Evolutionary conservation across 177 flowering plant species (phyloP).

Genomic region (Telopea speciosissima): DNA sequence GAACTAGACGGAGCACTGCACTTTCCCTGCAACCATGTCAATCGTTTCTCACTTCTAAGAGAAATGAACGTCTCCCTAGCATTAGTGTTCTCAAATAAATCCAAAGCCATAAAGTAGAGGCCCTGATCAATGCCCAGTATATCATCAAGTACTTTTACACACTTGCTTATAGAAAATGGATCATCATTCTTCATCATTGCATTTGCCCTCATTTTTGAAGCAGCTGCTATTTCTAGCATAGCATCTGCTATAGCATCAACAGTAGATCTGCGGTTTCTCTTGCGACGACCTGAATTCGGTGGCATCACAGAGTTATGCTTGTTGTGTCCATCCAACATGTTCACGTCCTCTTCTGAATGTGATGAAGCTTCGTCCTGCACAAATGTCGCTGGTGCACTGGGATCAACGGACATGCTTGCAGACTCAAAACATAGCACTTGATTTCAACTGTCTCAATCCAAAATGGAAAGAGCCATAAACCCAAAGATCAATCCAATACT

Average conservation of each 20-base stretch:
- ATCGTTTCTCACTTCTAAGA: conserved; percentile 46
- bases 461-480: neutral
- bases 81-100: conserved; percentile 52
- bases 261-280: conserved; percentile 61
- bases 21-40: conserved; percentile 60
- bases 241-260: conserved; percentile 76
- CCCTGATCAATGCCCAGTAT: conserved; percentile 24
- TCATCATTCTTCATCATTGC: conserved; percentile 54
- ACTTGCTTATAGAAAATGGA: conserved; percentile 61
- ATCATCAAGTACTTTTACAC: conserved; percentile 58
- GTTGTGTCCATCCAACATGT: conserved; percentile 51
- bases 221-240: conserved; percentile 69
- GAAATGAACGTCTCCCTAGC: conserved; percentile 60
- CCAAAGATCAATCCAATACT: neutral
- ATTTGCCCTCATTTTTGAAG: conserved; percentile 63
- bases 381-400: conserved; percentile 23
- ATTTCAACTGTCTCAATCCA: neutral
- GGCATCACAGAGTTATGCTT: conserved; percentile 39
- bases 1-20: conserved; percentile 28
- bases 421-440: neutral
- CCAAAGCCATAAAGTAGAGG: conserved; percentile 58
- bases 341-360: conserved; percentile 41
- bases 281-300: conserved; percentile 41
- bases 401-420: conserved; percentile 34
- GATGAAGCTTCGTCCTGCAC: conserved; percentile 58